These are phyloP conservation scores for Erysiphe neolycopersici DNA, from an alignment of 2,329 filamentous ascomycete species.

Conservation along the genomic window DNA sequence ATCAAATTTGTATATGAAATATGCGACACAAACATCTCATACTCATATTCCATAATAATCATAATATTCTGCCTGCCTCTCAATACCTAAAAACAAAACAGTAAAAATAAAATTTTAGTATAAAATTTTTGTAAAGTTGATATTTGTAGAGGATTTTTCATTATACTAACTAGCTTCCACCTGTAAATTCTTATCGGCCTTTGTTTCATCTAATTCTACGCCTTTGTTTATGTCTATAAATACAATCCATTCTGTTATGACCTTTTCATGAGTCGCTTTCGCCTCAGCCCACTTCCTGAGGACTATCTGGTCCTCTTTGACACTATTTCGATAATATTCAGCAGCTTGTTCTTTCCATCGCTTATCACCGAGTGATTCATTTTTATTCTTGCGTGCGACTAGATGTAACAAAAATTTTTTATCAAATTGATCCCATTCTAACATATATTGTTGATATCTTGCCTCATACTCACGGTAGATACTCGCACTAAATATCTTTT, in stretches of 20 bases:
- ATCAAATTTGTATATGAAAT: no score
- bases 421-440: slow-evolving; percentile 24
- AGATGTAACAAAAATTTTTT: slow-evolving; percentile 29
- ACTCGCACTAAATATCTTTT: slow-evolving; percentile 15
- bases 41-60: no score
- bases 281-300: slow-evolving; percentile 31
- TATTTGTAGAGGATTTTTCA: no score
- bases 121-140: no score
- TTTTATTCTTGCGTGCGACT: slow-evolving; percentile 20
- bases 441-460: slow-evolving; percentile 27
- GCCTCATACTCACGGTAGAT: slow-evolving; percentile 24
- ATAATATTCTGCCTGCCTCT: no score
- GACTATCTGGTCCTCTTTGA: slow-evolving; percentile 37
- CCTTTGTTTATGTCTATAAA: slow-evolving; percentile 13
- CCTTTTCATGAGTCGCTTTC: slow-evolving; percentile 30
- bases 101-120: no score
- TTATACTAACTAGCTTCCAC: no score
- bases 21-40: no score
- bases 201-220: no score
- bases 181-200: no score
- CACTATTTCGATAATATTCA: slow-evolving; percentile 28
- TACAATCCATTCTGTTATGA: slow-evolving; percentile 29
- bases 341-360: slow-evolving; percentile 20
- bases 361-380: slow-evolving; percentile 10
- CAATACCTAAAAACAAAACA: no score